These are phyloP conservation scores for Hymenoscyphus fructigenus DNA, from an alignment of 2,329 filamentous ascomycete genomes.

Conservation along the genomic window DNA sequence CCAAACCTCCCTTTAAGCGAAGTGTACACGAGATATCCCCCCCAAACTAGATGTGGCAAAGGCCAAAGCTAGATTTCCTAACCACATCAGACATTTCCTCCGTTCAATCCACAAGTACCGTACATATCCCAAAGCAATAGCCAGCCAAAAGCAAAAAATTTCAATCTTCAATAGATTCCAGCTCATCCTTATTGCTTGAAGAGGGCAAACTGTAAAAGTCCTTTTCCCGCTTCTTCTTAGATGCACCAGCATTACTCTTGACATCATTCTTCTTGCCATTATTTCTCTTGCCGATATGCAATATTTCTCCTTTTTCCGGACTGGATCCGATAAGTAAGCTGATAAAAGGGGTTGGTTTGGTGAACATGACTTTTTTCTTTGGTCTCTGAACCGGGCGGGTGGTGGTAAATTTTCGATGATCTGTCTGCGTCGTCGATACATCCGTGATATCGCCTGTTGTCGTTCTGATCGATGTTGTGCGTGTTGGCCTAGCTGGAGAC, in stretches of 20 bases:
- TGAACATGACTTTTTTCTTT: conserved; percentile 21
- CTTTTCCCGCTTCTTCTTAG: not conserved
- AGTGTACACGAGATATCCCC: not conserved
- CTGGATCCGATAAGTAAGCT: conserved; percentile 10
- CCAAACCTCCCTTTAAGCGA: not conserved
- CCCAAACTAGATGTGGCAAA: not conserved
- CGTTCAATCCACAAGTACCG: not conserved
- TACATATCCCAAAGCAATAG: not conserved
- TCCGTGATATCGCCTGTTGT: not conserved
- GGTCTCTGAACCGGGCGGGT: not conserved
- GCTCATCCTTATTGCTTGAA: conserved; percentile 17
- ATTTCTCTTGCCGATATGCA: conserved; percentile 20
- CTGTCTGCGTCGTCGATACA: not conserved
- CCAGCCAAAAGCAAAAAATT: conserved; percentile 11
- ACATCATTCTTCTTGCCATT: not conserved
- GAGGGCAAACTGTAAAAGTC: conserved; percentile 12
- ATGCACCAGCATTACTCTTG: not conserved
- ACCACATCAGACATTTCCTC: not conserved
- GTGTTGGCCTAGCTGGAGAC: not conserved
- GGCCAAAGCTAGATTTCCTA: conserved; percentile 1
- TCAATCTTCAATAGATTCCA: conserved; percentile 29
- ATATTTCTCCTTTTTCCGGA: conserved; percentile 1
- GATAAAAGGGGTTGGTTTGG: conserved; percentile 19
- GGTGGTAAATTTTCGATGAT: not conserved
- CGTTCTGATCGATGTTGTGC: not conserved